Base-by-base conservation (phyloP, 2,329 filamentous ascomycete species). In the Penicillium freii region DNA sequence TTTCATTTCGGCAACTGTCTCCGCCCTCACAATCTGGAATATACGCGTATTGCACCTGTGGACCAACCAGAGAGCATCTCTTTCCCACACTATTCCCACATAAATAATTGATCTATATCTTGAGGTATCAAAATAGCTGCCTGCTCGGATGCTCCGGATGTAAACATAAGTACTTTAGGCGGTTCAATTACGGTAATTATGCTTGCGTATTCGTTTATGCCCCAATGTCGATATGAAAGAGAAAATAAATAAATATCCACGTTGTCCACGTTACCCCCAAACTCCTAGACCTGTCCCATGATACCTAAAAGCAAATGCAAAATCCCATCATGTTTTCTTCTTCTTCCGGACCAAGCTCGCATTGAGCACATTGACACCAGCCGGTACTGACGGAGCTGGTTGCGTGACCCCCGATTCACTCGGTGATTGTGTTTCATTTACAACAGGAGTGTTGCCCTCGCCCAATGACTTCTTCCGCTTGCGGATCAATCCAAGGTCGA, bases 291-390 rank as follows among this genome's bases (percentile, higher is more conserved):
- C 56, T 44, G 27, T 23, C 34, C 47, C 25, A 36, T 21, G 6
- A 55, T 39, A 19, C 31, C 38, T n/a, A 5, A 44, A 29, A 42
- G 13, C 25, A 29, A 42, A 40, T n/a, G 10, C 21, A 43, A 34
- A 27, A 1, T 19, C n/a, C 46, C 57, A 10, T 66, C 36, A 74
- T 31, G 66, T 68, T 65, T 76, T 77, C 59, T 76, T 77, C 59
- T 75, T 77, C 60, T 77, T 77, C 46, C 73, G 63, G 38, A 77
- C 66, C 57, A 77, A 57, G 36, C 61, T 72, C 13, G 70, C 69
- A 57, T 71, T 70, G n/a, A 77, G 69, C 44, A 77, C 62, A 63
- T 77, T 77, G 45, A 77, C 69, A 8, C 60, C 63, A 6, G 64
- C 51, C 19, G 59, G 33, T 38, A 61, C 62, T 17, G 61, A 34